Percentiles rank a stretch among this genome's conserved stretches.
Conservation (phyloP, 1,284 basidiomycete genomes). For the Cutaneotrichosporon sp. region DNA sequence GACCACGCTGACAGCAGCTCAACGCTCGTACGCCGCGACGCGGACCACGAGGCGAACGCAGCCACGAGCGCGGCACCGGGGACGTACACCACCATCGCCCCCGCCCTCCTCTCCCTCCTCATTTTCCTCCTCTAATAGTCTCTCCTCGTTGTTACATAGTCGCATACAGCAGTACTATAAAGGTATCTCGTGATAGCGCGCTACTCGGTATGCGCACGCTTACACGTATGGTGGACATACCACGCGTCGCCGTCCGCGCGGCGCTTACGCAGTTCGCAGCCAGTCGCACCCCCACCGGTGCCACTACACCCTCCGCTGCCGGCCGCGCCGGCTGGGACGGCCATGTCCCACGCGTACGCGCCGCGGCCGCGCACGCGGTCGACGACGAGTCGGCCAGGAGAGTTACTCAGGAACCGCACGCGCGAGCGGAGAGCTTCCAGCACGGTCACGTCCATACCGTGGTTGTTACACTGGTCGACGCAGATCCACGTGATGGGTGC, state of each 20-base stretch:
- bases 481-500: conserved; percentile 30
- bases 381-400: conserved; percentile 13
- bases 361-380: conserved; percentile 32
- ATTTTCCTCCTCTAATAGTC: too few species aligned
- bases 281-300: neutral
- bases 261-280: conserved; percentile 11
- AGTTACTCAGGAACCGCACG: conserved; percentile 25
- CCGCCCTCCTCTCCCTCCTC: neutral
- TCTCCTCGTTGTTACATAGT: neutral
- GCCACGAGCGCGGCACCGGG: neutral
- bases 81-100: neutral
- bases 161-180: neutral
- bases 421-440: conserved; percentile 16
- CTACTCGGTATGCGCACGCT: neutral
- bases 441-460: conserved; percentile 19
- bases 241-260: conserved; percentile 3
- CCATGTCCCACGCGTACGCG: conserved; percentile 29
- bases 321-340: neutral
- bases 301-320: neutral
- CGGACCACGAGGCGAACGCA: neutral
- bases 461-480: conserved; percentile 32
- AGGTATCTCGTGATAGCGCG: neutral
- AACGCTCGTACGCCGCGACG: neutral
- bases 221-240: conserved; percentile 13
- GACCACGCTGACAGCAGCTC: neutral